Evolutionary conservation across 2,329 filamentous ascomycete species (phyloP).

Genomic region (Fusarium longipes): DNA sequence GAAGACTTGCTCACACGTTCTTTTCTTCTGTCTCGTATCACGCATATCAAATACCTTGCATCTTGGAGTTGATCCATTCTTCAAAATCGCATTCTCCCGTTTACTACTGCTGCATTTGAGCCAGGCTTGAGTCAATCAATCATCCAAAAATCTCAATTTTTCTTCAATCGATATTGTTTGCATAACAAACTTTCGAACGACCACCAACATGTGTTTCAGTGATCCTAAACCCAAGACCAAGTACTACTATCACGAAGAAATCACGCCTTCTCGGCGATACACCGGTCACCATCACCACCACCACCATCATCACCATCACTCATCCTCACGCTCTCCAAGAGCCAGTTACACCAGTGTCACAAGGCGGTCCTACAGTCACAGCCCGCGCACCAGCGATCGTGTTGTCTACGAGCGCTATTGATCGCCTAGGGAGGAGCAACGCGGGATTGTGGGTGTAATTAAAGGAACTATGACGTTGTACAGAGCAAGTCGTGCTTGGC

Average conservation of each 20-base stretch:
- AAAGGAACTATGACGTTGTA: constrained; percentile 28
- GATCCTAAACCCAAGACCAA: constrained; percentile 57
- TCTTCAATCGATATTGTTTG: not conserved
- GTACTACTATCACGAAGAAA: constrained; percentile 68
- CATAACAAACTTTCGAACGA: constrained; percentile 16
- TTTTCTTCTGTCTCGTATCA: constrained; percentile 16
- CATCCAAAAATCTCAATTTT: constrained; percentile 4
- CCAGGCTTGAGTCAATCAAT: not conserved
- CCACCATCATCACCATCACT: constrained; percentile 51
- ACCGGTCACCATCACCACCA: constrained; percentile 52
- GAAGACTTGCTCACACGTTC: not conserved
- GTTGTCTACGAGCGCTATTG: constrained; percentile 39
- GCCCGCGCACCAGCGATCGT: constrained; percentile 58
- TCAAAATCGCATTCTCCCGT: not conserved
- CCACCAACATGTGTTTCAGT: constrained; percentile 62
- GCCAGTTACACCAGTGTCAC: constrained; percentile 58
- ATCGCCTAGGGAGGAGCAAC: not conserved
- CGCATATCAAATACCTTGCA: not conserved
- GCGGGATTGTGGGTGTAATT: not conserved
- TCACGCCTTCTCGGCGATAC: constrained; percentile 58
- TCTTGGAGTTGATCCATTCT: not conserved
- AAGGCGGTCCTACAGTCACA: constrained; percentile 53
- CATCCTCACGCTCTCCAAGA: constrained; percentile 52
- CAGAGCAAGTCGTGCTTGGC: constrained; percentile 20
- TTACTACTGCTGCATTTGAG: not conserved